A percentile compares a stretch with the other conserved stretches of the same genome.
phyloP scores from a whole-genome alignment of 352 stramenopile genomes.

The Phytophthora crassamura region DNA sequence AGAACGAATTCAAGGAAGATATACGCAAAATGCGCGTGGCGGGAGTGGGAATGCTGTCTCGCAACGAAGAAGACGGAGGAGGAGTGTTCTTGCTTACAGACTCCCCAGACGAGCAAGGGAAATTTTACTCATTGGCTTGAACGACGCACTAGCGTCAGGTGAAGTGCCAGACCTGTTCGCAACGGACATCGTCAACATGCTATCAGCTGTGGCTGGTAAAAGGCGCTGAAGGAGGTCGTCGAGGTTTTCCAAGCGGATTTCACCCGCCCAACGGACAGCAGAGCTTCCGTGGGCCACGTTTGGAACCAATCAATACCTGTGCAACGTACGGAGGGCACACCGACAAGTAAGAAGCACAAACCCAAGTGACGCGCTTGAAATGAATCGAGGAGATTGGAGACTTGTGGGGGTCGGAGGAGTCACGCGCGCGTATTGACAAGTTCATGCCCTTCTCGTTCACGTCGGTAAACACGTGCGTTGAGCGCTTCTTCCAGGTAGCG shows the following conservation, averaged over 20 bases:
- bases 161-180: slow-evolving; percentile 96
- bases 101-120: slow-evolving; percentile 96
- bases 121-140: slow-evolving; percentile 97
- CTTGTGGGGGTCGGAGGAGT: slow-evolving; percentile 82
- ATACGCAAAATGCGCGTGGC: slow-evolving; percentile 95
- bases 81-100: slow-evolving; percentile 96
- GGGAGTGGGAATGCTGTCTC: slow-evolving; percentile 91
- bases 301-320: too few relatives aligned
- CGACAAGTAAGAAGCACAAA: too few relatives aligned
- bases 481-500: slow-evolving; percentile 92
- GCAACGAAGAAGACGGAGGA: slow-evolving; percentile 84
- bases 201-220: slow-evolving; percentile 78
- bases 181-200: slow-evolving; percentile 90
- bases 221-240: slow-evolving; percentile 93
- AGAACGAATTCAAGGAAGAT: slow-evolving; percentile 98
- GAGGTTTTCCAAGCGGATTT: slow-evolving; percentile 96
- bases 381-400: slow-evolving; percentile 92
- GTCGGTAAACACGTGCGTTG: slow-evolving; percentile 92
- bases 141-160: slow-evolving; percentile 94
- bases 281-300: slow-evolving; percentile 95
- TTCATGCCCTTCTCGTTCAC: slow-evolving; percentile 97
- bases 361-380: too few relatives aligned
- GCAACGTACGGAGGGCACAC: too few relatives aligned
- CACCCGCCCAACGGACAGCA: slow-evolving; percentile 92
- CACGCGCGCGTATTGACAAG: slow-evolving; percentile 89